Base-by-base conservation (phyloP, 2,329 filamentous ascomycete genomes). In the Sporothrix sp. region DNA sequence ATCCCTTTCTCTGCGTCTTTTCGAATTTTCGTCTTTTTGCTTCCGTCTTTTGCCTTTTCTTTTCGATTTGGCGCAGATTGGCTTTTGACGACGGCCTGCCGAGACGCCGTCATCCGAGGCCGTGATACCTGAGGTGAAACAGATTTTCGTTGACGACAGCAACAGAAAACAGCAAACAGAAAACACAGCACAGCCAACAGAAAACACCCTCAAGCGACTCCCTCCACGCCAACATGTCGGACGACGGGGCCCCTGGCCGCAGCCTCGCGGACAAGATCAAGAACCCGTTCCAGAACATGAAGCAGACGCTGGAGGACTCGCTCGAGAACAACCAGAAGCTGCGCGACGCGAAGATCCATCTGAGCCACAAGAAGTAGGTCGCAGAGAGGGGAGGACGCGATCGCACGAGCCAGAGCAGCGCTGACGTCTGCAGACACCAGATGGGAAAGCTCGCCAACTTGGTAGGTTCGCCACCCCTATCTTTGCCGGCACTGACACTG, bases 391-490 rank as follows among this genome's bases (percentile, higher is more conserved):
- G 27, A 32, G 11, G 11, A 21, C 10, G 6, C 25, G n/a, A 46
- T 5, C n/a, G n/a, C n/a, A n/a, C n/a, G n/a, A n/a, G n/a, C n/a
- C n/a, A n/a, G n/a, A n/a, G n/a, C n/a, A n/a, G n/a, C n/a, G 21
- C 28, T 46, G 10, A 43, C 27, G 35, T 40, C 7, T 25, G 3
- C 42, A 75, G 72, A 42, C 70, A 82, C 57, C 71, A 81, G 53
- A 71, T 83, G 58, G 80, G 80, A 48, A 84, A 84, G 62, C 66
- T 83, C 45, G 75, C 66, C 36, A 84, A 84, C 58, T 58, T 84
- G 58, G 77, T 81, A 68, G 54, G 71, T 55, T 35, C n/a, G 2
- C 25, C 10, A 9, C 21, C n/a, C 16, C 23, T 5, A 1, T 21
- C 20, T 2, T 3, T 10, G 16, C 27, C 21, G n/a, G n/a, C 35